Percentiles rank a stretch among this genome's conserved stretches.
Evolutionary conservation across 2,329 filamentous ascomycete genomes (phyloP).

Genomic region (Ceratocystiopsis sp.): DNA sequence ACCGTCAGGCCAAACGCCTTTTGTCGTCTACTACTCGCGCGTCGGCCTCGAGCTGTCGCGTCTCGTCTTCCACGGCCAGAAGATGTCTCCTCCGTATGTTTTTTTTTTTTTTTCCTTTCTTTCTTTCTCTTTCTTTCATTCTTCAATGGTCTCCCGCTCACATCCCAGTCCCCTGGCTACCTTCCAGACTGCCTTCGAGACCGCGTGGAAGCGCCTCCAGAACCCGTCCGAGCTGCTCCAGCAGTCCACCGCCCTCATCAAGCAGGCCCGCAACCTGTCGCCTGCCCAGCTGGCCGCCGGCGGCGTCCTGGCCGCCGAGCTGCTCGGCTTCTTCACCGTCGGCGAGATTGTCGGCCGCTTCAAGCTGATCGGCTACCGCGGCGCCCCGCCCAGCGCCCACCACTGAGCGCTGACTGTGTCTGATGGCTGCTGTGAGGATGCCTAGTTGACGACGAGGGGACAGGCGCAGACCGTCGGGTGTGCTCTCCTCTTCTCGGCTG

Average conservation of each 20-base stretch:
- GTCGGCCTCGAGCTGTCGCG: slow-evolving; percentile 77
- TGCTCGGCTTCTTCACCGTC: slow-evolving; percentile 91
- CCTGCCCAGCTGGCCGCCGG: slow-evolving; percentile 52
- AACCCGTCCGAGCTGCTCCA: slow-evolving; percentile 47
- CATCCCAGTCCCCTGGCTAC: slow-evolving; percentile 50
- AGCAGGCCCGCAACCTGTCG: slow-evolving; percentile 50
- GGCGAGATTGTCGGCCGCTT: slow-evolving; percentile 92
- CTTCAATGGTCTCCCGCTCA: neutral
- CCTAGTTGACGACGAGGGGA: too few relatives aligned
- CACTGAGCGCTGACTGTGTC: slow-evolving; percentile 33
- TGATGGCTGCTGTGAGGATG: too few relatives aligned
- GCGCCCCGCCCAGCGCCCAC: slow-evolving; percentile 39
- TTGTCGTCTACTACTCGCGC: slow-evolving; percentile 78
- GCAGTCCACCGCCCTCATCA: slow-evolving; percentile 19
- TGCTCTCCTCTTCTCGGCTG: neutral
- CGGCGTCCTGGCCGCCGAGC: slow-evolving; percentile 69
- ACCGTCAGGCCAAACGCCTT: slow-evolving; percentile 59
- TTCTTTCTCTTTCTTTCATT: too few relatives aligned
- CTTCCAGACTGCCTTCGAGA: slow-evolving; percentile 77
- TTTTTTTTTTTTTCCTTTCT: too few relatives aligned
- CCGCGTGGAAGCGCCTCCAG: slow-evolving; percentile 50
- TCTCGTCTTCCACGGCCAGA: slow-evolving; percentile 73
- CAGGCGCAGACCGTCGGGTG: neutral
- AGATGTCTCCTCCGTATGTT: slow-evolving; percentile 90
- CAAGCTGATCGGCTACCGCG: slow-evolving; percentile 88